Evolutionary conservation across 2,329 filamentous ascomycete species (phyloP).

Genomic region (Pseudogymnoascus sp.): DNA sequence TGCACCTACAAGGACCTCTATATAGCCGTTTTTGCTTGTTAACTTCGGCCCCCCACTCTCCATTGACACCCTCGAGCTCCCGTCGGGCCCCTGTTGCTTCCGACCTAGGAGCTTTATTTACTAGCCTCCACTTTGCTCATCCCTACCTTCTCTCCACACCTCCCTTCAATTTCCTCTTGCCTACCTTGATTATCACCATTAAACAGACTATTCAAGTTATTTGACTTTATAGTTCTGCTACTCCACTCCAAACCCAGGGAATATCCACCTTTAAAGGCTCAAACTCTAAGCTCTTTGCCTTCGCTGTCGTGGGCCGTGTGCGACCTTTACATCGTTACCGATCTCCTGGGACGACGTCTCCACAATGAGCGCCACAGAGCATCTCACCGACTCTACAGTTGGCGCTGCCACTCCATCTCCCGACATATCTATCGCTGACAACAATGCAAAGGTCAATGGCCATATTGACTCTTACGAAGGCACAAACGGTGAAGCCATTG

Average conservation of each 20-base stretch:
- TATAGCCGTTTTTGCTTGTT: background rate
- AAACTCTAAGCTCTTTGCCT: background rate
- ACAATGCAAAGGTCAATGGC: background rate
- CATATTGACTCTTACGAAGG: background rate
- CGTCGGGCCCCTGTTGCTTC: background rate
- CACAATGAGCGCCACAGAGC: background rate
- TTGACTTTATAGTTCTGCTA: background rate
- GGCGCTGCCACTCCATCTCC: background rate
- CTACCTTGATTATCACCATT: background rate
- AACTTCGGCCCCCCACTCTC: background rate
- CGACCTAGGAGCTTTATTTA: background rate
- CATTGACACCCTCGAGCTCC: background rate
- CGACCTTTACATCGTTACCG: background rate
- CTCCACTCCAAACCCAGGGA: background rate
- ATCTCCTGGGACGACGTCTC: constrained; percentile 7
- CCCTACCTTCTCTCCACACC: background rate
- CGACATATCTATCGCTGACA: background rate
- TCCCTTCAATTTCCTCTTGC: background rate
- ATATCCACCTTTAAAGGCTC: background rate
- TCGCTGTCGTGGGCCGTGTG: background rate
- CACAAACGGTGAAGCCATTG: background rate
- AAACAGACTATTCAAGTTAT: background rate
- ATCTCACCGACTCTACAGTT: background rate
- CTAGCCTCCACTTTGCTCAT: background rate
- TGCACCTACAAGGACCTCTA: background rate